phyloP scores from a whole-genome alignment of 2,329 filamentous ascomycete genomes.

The Xylaria hypoxylon region DNA sequence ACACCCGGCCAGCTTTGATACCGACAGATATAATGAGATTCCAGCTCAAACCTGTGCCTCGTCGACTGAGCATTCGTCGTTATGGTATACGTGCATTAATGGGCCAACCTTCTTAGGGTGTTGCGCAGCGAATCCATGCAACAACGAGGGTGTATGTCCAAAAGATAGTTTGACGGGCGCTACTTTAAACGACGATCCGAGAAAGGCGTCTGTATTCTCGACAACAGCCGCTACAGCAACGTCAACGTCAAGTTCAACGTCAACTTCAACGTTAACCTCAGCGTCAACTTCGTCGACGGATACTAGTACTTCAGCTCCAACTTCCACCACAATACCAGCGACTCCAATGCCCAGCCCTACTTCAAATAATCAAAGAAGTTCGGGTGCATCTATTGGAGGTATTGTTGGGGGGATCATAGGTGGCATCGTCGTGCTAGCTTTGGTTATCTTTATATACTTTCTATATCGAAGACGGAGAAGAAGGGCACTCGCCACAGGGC shows the following conservation, averaged over 20 bases:
- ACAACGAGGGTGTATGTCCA: constrained; percentile 27
- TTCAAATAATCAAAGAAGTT: background rate
- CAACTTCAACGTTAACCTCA: no score
- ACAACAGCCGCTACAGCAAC: constrained; percentile 16
- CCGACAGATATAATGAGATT: constrained; percentile 32
- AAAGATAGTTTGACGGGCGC: constrained; percentile 29
- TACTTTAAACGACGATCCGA: constrained; percentile 26
- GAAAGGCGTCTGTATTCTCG: constrained; percentile 30
- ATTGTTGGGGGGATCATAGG: constrained; percentile 38
- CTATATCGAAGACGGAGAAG: constrained; percentile 31
- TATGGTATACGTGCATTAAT: constrained; percentile 43
- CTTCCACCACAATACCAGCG: background rate
- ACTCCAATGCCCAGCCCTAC: background rate
- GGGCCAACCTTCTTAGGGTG: constrained; percentile 45
- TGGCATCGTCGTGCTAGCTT: constrained; percentile 22
- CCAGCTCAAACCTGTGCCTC: constrained; percentile 33
- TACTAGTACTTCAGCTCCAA: background rate
- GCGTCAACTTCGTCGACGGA: background rate
- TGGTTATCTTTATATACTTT: constrained; percentile 32
- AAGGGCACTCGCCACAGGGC: background rate
- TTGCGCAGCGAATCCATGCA: constrained; percentile 42
- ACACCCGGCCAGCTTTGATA: constrained; percentile 35
- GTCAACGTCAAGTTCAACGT: no score
- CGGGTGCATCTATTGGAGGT: constrained; percentile 9
- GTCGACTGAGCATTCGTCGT: background rate